Base-by-base conservation (phyloP, 2,329 filamentous ascomycete genomes). In the Cladosporium cucumerinum region DNA sequence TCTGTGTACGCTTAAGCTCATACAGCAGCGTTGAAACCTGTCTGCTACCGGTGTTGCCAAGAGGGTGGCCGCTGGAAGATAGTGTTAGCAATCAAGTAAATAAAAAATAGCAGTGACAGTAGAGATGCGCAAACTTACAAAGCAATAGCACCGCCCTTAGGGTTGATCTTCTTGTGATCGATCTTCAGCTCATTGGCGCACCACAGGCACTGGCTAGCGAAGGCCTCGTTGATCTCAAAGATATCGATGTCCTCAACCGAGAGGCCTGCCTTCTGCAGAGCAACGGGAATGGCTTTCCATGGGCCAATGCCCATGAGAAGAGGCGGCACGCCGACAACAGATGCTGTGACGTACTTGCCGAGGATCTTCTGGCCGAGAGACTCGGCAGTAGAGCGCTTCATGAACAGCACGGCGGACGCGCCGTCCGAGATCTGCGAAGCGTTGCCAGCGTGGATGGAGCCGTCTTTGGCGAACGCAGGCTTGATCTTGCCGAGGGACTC, bases 161-260 rank as follows among this genome's bases (percentile, higher is more conserved):
- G 94, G 82, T 98, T 98, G 76, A 99, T 88, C 86, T 97, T 98
- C 70, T 91, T 89, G 67, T 84, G 76, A 61, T 92, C 90, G 30
- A 99, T 81, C 52, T 89, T 89, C 25, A 99, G 86, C 83, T 97
- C 89, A 74, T 95, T 91, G 68, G 91, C 87, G 79, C 93, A 97
- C 90, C 91, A 98, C 70, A 98, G 79, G 79, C 92, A 97, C 85
- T 98, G 94, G 69, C 87, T 91, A 34, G 95, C 95, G 78, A 99
- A 99, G 1, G 95, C 95, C 86, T 99, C 95, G 83, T 99, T 99
- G 85, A 99, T 97, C 86, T 99, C 95, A 75, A 87, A 98, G 75
- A 98, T 94, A 77, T 98, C 95, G 32, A 99, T 92, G 71, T 98
- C 94, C 65, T 96, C 89, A 79, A 89, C 92, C 76, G 83, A 84